Percentiles rank a stretch among this genome's conserved stretches.
These are phyloP conservation scores for Aureobasidium sp. DNA, from an alignment of 2,329 filamentous ascomycete species.

Conservation along the genomic window DNA sequence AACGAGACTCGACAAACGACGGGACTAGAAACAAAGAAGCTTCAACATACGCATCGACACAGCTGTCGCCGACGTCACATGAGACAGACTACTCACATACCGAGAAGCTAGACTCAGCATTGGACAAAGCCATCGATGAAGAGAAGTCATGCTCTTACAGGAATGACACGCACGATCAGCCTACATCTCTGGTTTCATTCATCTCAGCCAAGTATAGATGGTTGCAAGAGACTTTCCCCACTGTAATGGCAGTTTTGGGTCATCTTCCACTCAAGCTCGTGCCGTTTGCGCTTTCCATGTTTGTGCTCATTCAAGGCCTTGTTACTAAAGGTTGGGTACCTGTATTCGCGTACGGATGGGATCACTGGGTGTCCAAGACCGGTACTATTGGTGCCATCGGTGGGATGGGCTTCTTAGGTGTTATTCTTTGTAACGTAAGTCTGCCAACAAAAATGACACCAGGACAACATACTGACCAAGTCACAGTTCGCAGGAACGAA, in stretches of 20 bases:
- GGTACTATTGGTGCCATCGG: conserved; percentile 62
- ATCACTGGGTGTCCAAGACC: conserved; percentile 63
- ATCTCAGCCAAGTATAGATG: conserved; percentile 44
- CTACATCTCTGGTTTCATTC: conserved; percentile 48
- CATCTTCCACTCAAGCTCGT: conserved; percentile 63
- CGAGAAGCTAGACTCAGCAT: background rate
- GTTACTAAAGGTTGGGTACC: conserved; percentile 69
- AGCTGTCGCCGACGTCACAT: background rate
- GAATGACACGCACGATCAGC: conserved; percentile 10
- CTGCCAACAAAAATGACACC: background rate
- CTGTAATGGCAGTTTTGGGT: conserved; percentile 55
- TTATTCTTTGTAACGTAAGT: conserved; percentile 64
- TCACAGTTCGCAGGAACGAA: conserved; percentile 67
- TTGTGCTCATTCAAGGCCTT: conserved; percentile 64
- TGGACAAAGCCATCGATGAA: background rate
- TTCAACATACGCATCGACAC: background rate
- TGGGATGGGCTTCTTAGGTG: conserved; percentile 66
- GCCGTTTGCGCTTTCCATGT: conserved; percentile 68
- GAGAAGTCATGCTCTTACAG: background rate
- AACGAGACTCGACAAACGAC: background rate
- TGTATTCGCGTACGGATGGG: conserved; percentile 67
- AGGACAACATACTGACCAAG: conserved; percentile 18
- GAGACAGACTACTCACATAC: background rate
- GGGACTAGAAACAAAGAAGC: background rate
- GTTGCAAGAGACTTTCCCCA: conserved; percentile 65